Conservation (phyloP, 2,329 filamentous ascomycete genomes). For the Diaporthe capsici region DNA sequence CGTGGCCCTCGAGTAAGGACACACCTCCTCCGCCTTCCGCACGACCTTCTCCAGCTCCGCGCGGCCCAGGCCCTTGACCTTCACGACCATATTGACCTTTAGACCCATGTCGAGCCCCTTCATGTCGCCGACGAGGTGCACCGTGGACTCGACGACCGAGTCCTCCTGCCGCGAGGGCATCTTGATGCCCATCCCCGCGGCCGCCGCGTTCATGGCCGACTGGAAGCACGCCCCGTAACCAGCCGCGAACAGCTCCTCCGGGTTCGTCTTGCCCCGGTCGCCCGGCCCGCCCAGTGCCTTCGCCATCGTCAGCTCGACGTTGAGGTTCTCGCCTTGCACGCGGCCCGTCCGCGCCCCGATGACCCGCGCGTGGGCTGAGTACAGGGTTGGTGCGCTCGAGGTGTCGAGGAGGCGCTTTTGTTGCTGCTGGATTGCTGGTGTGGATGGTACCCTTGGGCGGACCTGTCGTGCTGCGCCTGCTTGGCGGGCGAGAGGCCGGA, state of each 20-base stretch:
- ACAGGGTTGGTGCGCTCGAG: constrained; percentile 55
- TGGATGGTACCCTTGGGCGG: not conserved
- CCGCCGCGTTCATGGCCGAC: constrained; percentile 60
- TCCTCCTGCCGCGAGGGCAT: constrained; percentile 55
- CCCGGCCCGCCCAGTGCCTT: constrained; percentile 58
- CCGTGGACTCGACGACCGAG: constrained; percentile 56
- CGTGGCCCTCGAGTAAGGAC: constrained; percentile 49
- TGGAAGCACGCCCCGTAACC: constrained; percentile 64
- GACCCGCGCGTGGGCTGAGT: constrained; percentile 54
- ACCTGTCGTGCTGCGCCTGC: not conserved
- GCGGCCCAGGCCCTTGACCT: constrained; percentile 48
- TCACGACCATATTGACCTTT: constrained; percentile 58
- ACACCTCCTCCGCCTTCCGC: constrained; percentile 47
- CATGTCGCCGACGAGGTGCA: constrained; percentile 60
- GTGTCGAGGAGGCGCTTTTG: constrained; percentile 53
- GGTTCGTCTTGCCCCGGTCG: constrained; percentile 58
- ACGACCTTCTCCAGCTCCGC: constrained; percentile 48
- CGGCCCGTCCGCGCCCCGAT: constrained; percentile 54
- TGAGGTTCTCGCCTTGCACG: constrained; percentile 48
- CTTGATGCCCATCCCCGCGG: constrained; percentile 55
- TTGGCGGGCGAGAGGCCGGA: constrained; percentile 13
- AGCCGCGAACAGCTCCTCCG: constrained; percentile 62
- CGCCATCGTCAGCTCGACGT: constrained; percentile 57
- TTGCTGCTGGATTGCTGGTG: constrained; percentile 40
- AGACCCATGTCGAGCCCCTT: constrained; percentile 60